Base-by-base conservation (phyloP, 2,329 filamentous ascomycete genomes). In the Fusarium kyushuense region DNA sequence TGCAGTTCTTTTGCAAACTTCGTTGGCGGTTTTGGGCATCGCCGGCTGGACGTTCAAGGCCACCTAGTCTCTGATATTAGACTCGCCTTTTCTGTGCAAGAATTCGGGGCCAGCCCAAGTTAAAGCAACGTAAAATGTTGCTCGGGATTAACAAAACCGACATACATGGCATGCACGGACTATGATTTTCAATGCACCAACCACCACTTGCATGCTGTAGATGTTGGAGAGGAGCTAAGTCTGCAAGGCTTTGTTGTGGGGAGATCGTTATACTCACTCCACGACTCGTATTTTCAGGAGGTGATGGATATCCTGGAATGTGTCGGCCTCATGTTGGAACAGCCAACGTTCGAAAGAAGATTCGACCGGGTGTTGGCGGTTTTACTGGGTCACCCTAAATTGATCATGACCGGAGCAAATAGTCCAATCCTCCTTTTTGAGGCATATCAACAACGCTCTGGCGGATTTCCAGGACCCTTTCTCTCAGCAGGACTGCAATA, bases 141-240 rank as follows among this genome's bases (percentile, higher is more conserved):
- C 40, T 58, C 57, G 57, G 69, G 54, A 49, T 58, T 56, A 54
- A 53, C 40, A 29, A 35, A 54, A 52, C 42, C 48, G 42, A 54
- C 40, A 30, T 41, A 16, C 47, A 51, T 51, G 63, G 64, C 48
- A 48, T 63, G 71, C 71, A 73, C 63, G 61, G 69, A 58, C 66
- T 55, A 61, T 46, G 47, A 57, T 70, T 59, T 67, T 59, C 52
- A 69, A 72, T 61, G 70, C 68, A 54, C 57, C 57, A 51, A 49
- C 61, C 53, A 64, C 52, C 35, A 35, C 23, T 41, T 65, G 27
- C 54, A 48, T 54, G 38, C 43, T 60, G 21, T 47, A 35, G 43
- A 54, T 33, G 16, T 46, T 41, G 40, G 47, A 51, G 40, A 47
- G 16, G 40, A 47, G 30, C 40, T 33, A 54, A 53, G 27, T 16